Conservation (phyloP, 495 filamentous ascomycete species). For the Lepraria neglecta region DNA sequence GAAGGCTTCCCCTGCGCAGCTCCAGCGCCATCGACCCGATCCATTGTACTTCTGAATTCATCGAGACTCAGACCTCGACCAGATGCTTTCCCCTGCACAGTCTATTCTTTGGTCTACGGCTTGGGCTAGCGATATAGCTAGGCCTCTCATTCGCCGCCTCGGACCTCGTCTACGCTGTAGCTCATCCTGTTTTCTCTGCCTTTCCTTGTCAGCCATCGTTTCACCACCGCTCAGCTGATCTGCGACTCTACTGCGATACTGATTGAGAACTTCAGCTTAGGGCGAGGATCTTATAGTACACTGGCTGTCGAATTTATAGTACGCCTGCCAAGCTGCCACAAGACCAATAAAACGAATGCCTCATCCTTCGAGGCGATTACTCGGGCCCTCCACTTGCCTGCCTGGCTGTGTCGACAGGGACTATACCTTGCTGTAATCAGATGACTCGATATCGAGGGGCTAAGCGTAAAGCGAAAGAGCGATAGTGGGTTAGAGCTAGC, state of each 20-base stretch:
- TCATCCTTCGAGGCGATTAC: not conserved
- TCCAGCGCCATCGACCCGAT: too few species aligned
- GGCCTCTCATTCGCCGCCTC: conserved; percentile 5
- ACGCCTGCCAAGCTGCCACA: too few species aligned
- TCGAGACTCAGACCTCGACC: too few species aligned
- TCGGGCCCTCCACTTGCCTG: not conserved
- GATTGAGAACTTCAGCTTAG: not conserved
- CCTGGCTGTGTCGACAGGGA: not conserved
- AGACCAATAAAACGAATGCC: not conserved
- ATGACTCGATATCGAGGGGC: not conserved
- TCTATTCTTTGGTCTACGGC: not conserved
- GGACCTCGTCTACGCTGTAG: not conserved
- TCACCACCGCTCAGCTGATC: conserved; percentile 5
- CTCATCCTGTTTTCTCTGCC: too few species aligned
- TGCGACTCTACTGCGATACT: conserved; percentile 1
- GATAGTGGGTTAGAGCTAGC: not conserved
- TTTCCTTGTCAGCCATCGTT: not conserved
- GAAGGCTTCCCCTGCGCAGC: too few species aligned
- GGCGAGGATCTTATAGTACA: too few species aligned
- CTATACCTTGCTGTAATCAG: not conserved
- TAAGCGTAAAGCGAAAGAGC: not conserved
- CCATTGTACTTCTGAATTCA: too few species aligned
- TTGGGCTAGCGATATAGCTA: not conserved
- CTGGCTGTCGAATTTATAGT: too few species aligned
- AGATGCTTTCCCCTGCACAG: too few species aligned